Conservation (phyloP, 2,329 filamentous ascomycete species). For the Calonectria honghensis region DNA sequence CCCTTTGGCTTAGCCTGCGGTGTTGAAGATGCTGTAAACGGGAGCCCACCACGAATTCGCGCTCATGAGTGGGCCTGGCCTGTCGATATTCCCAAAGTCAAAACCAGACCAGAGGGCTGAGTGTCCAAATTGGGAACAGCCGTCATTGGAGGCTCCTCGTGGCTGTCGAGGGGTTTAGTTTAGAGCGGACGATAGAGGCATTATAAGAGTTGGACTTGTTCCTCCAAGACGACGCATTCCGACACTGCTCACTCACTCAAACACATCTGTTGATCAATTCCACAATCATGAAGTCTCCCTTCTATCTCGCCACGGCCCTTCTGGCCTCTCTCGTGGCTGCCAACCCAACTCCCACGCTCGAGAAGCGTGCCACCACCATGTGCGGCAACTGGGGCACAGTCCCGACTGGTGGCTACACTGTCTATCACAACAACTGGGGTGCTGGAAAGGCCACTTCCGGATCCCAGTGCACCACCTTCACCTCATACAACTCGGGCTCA, state of each 20-base stretch:
- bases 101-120: conserved; percentile 17
- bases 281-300: conserved; percentile 48
- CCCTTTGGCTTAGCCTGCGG: conserved; percentile 1
- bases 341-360: conserved; percentile 56
- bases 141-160: not conserved
- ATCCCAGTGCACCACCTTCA: conserved; percentile 64
- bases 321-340: conserved; percentile 56
- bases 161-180: not conserved
- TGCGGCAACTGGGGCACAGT: conserved; percentile 64
- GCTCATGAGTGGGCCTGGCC: not conserved
- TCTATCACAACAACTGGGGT: conserved; percentile 74
- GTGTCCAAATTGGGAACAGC: not conserved
- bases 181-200: not conserved
- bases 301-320: conserved; percentile 52
- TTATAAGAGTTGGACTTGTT: not conserved
- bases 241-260: not conserved
- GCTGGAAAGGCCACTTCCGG: conserved; percentile 59
- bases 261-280: not conserved
- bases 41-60: not conserved
- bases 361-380: conserved; percentile 59
- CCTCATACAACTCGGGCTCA: conserved; percentile 58
- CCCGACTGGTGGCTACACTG: conserved; percentile 64
- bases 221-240: not conserved
- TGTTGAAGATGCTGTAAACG: conserved; percentile 3
- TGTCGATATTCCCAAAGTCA: not conserved